Evolutionary conservation across 495 filamentous ascomycete species (phyloP).

Genomic region (Achaetomiella virescens): DNA sequence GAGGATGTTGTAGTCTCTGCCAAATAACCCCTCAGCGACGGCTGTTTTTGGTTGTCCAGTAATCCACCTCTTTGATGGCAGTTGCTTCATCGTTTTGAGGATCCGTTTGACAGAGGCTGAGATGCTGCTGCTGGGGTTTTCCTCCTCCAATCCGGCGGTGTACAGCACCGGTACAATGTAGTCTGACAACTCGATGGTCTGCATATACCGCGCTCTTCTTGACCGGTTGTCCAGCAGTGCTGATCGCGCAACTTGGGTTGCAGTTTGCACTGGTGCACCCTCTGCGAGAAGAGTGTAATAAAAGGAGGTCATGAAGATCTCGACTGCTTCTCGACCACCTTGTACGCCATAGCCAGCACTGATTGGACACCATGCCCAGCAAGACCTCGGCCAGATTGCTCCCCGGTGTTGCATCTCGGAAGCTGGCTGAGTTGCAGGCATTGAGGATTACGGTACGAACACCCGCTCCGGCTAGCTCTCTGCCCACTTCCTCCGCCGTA

Average conservation of each 20-base stretch:
- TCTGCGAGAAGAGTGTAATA: neutral
- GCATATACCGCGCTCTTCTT: slow-evolving; percentile 1
- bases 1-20: slow-evolving; percentile 1
- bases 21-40: neutral
- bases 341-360: slow-evolving; percentile 2
- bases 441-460: neutral
- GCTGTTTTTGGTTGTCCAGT: no score
- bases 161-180: slow-evolving; percentile 1
- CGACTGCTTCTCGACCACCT: neutral
- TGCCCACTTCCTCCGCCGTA: neutral
- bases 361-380: neutral
- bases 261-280: neutral
- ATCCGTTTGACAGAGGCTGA: neutral
- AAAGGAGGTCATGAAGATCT: slow-evolving; percentile 2
- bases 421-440: slow-evolving; percentile 4
- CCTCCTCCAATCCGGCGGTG: neutral
- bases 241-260: neutral
- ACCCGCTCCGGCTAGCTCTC: neutral
- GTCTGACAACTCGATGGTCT: neutral
- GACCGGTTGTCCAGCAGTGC: neutral
- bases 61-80: neutral
- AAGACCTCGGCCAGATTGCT: neutral
- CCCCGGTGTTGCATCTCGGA: neutral
- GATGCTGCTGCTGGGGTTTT: neutral
- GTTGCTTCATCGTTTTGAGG: neutral